Evolutionary conservation across 495 filamentous ascomycete species (phyloP).

Genomic region (Platismatia glauca): DNA sequence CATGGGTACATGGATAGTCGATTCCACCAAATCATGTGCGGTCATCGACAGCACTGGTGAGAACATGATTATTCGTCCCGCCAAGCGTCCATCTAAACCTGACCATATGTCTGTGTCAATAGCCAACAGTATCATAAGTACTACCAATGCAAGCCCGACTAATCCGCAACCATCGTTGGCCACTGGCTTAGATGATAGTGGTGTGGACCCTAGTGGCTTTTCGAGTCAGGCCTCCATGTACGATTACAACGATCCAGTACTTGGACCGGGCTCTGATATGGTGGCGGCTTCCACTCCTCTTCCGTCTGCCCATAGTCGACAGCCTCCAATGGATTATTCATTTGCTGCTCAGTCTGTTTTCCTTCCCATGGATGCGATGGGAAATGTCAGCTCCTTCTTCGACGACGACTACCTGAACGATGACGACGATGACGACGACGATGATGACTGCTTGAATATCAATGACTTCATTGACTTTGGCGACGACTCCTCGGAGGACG

Average conservation of each 20-base stretch:
- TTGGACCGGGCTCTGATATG: constrained; percentile 59
- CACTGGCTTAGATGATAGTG: constrained; percentile 40
- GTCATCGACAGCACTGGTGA: constrained; percentile 61
- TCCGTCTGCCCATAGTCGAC: constrained; percentile 33
- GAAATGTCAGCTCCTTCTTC: constrained; percentile 41
- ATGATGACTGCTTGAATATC: constrained; percentile 51
- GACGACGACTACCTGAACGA: constrained; percentile 44
- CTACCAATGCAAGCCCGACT: constrained; percentile 44
- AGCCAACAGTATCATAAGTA: constrained; percentile 42
- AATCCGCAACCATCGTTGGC: constrained; percentile 17
- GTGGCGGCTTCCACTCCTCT: constrained; percentile 63
- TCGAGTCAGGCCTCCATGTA: constrained; percentile 28
- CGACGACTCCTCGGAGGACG: constrained; percentile 47
- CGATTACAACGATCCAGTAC: constrained; percentile 47
- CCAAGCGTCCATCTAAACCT: constrained; percentile 25
- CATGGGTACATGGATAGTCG: constrained; percentile 44
- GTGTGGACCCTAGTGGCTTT: constrained; percentile 42
- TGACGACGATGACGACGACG: constrained; percentile 53
- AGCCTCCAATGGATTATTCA: constrained; percentile 54
- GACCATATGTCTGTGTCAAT: constrained; percentile 19
- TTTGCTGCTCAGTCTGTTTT: constrained; percentile 71
- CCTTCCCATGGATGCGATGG: constrained; percentile 56
- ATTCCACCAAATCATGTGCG: constrained; percentile 62
- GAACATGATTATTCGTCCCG: constrained; percentile 59
- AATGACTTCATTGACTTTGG: constrained; percentile 68